Conservation (phyloP, 371 early-diverging fungal species). For the Apophysomyces trapeziformis region DNA sequence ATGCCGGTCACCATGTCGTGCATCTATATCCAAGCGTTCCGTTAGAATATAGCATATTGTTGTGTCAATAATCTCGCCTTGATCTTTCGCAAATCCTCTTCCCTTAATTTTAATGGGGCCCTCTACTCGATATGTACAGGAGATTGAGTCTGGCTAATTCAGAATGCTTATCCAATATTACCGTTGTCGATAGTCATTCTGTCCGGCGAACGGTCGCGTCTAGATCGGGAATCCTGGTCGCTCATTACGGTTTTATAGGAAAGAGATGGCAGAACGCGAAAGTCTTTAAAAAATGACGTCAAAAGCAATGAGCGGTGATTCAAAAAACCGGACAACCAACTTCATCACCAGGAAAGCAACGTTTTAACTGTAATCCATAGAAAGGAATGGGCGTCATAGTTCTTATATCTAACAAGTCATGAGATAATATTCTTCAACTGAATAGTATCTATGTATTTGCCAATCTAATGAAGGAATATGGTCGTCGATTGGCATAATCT, state of each 20-base stretch:
- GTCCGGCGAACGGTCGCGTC: constrained; percentile 31
- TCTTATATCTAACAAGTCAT: no score
- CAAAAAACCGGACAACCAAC: not conserved
- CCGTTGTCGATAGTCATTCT: constrained; percentile 68
- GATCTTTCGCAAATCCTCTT: constrained; percentile 34
- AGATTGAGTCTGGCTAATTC: no score
- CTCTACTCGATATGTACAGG: constrained; percentile 10
- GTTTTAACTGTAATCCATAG: no score
- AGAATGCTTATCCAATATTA: constrained; percentile 12
- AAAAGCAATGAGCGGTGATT: not conserved
- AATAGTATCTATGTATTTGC: no score
- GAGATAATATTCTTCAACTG: no score
- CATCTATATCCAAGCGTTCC: constrained; percentile 20
- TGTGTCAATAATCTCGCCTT: constrained; percentile 13
- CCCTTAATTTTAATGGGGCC: constrained; percentile 39
- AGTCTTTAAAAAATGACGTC: not conserved
- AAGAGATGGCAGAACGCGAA: not conserved
- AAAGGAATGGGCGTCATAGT: no score
- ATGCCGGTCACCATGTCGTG: constrained; percentile 14
- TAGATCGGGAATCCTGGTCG: constrained; percentile 13
- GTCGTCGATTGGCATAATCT: no score
- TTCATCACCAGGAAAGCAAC: no score
- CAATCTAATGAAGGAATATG: no score
- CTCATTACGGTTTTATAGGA: constrained; percentile 8
- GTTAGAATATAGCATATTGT: not conserved